Evolutionary conservation across 805 yeast genomes (phyloP), one percentile per base, ranked within the genome.

Genomic region (Wickerhamiella musiphila): DNA sequence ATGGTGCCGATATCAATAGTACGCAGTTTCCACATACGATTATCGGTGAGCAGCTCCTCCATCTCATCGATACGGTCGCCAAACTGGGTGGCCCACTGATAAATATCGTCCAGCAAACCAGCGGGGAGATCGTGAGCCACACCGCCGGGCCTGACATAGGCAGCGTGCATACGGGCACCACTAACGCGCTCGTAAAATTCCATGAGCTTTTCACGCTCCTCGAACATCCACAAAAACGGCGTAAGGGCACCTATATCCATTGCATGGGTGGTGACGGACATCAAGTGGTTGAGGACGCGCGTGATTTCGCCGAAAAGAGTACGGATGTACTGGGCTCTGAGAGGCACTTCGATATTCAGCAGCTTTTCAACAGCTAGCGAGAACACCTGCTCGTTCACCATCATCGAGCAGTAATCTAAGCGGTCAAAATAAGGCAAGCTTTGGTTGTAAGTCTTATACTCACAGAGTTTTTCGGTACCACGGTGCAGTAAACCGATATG

Each of bases 221-320:
- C 93, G 56, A 81, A 77, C 39, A 93, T 93, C 93, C 93, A 79
- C 57, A 79, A 62, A 66, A 79, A 81, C 29, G 93, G 93, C 19
- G 93, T 81, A 55, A 79, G 65, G 15, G 93, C 93, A 61, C 93
- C 93, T 36, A 81, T 92, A 62, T 79, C 93, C 93, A 79, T 79
- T 43, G 86, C 83, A 57, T 81, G 93, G 31, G 93, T 70, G 40
- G 77, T 60, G 29, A 79, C 74, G 17, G 86, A 75, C 93, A 79
- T 79, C 56, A 78, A 65, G 53, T 79, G 93, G 59, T 79, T 79
- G 50, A 77, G 63, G 35, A 78, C 57, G 52, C 93, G 70, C 34
- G 93, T 79, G 54, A 79, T 75, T 54, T 79, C 93, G 26, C 86
- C 90, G 52, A 78, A 81, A 55, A 79, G 50, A 17, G 92, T 78